These are phyloP conservation scores for Solanum megistacrolobum DNA, from an alignment of 257 asterid species.

Conservation along the genomic window DNA sequence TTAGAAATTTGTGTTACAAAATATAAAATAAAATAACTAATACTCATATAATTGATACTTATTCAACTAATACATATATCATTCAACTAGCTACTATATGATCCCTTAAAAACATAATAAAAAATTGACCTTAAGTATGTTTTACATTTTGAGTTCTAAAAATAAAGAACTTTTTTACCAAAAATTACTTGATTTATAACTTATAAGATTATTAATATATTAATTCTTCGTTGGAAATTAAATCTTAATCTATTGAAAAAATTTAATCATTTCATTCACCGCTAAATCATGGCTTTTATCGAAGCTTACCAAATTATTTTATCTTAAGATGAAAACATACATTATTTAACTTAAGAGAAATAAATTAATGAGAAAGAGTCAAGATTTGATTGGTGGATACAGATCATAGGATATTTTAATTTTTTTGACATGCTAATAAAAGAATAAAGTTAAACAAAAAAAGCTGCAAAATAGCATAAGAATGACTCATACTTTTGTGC, in stretches of 20 bases:
- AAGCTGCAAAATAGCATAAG: constrained; percentile 15
- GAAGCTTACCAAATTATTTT: not conserved
- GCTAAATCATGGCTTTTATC: not conserved
- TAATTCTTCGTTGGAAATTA: not conserved
- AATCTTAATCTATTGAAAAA: no score
- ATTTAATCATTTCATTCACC: not conserved
- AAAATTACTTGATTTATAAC: not conserved
- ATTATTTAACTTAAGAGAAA: not conserved
- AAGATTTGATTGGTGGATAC: constrained; percentile 30
- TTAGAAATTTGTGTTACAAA: not conserved
- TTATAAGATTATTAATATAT: no score
- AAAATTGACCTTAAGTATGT: not conserved
- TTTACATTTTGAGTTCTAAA: not conserved
- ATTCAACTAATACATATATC: no score
- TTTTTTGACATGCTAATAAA: not conserved
- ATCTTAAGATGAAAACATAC: not conserved
- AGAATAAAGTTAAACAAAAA: constrained; percentile 1
- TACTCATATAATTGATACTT: no score
- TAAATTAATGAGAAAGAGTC: not conserved
- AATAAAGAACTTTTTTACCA: not conserved
- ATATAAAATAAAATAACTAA: no score
- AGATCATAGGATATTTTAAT: constrained; percentile 18
- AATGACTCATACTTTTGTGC: constrained; percentile 6
- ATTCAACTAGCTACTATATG: no score
- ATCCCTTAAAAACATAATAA: not conserved